Conservation (phyloP, 371 early-diverging fungal genomes). For the Mortierella sp. region DNA sequence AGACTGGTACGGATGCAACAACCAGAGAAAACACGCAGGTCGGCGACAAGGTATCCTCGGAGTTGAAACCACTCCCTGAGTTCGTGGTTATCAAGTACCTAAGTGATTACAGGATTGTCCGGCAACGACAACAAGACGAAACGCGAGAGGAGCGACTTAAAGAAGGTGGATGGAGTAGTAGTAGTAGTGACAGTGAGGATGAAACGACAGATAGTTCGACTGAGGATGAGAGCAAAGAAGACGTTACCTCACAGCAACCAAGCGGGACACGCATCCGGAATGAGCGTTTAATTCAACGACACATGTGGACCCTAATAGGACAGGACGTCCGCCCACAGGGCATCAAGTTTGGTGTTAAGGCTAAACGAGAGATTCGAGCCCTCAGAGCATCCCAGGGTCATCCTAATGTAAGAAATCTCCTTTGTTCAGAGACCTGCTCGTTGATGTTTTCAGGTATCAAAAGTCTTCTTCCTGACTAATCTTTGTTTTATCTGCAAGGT, state of each 20-base stretch:
- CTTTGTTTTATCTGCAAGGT: constrained; percentile 5
- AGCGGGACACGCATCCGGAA: not conserved
- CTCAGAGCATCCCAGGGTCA: constrained; percentile 47
- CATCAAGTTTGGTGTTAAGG: constrained; percentile 36
- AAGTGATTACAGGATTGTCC: constrained; percentile 15
- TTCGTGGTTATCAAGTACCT: constrained; percentile 42
- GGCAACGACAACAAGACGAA: not conserved
- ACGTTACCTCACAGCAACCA: not conserved
- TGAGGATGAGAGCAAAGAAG: constrained; percentile 2
- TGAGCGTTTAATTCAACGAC: not conserved
- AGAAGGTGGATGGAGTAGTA: constrained; percentile 15
- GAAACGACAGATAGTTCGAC: constrained; percentile 10
- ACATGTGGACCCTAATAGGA: constrained; percentile 9
- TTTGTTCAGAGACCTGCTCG: not conserved
- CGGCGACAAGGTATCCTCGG: not conserved
- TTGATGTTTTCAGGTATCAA: not conserved
- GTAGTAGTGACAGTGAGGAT: constrained; percentile 16
- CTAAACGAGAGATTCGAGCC: constrained; percentile 39
- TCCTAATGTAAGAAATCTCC: constrained; percentile 24
- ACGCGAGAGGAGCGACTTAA: not conserved
- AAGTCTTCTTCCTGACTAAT: not conserved
- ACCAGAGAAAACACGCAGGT: not conserved
- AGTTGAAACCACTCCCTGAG: not conserved
- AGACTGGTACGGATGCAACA: no score
- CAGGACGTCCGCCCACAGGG: constrained; percentile 4